Evolutionary conservation across 352 stramenopile species (phyloP).

Genomic region (Globisporangium nodosum): DNA sequence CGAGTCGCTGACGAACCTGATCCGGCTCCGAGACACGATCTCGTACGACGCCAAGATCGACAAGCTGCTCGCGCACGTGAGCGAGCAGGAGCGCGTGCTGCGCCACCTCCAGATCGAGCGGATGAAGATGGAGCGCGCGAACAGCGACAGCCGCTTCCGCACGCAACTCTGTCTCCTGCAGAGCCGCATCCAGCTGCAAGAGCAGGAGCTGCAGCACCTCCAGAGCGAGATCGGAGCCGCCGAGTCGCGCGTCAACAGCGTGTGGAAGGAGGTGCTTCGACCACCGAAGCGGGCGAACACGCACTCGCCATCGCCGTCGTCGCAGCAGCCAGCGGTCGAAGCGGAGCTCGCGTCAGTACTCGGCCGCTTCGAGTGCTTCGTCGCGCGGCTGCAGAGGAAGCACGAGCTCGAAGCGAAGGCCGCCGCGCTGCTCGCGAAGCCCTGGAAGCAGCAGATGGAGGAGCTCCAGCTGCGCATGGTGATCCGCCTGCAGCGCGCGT

Average conservation of each 20-base stretch:
- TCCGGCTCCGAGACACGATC: conserved; percentile 70
- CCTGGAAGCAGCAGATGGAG: conserved; percentile 73
- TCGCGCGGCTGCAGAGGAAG: conserved; percentile 46
- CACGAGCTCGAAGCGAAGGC: conserved; percentile 58
- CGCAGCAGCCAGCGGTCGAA: neutral
- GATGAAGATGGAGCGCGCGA: conserved; percentile 49
- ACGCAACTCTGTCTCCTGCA: conserved; percentile 50
- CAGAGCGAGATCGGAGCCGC: conserved; percentile 42
- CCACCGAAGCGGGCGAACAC: neutral
- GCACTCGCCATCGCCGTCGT: neutral
- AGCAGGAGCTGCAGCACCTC: conserved; percentile 59
- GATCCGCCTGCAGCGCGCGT: conserved; percentile 67
- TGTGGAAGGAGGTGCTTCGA: conserved; percentile 52
- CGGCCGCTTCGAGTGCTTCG: conserved; percentile 46
- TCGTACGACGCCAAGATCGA: conserved; percentile 49
- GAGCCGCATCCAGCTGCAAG: conserved; percentile 50
- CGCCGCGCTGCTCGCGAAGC: conserved; percentile 35
- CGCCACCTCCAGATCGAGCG: conserved; percentile 61
- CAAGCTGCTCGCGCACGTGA: conserved; percentile 28
- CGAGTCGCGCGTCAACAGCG: conserved; percentile 45
- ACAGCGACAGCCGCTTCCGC: conserved; percentile 41
- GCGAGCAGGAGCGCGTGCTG: conserved; percentile 42
- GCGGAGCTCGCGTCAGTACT: conserved; percentile 53
- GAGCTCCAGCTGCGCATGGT: conserved; percentile 60
- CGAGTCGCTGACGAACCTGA: conserved; percentile 56